A percentile compares a stretch with the other conserved stretches of the same genome.
Evolutionary conservation across 2,329 filamentous ascomycete genomes (phyloP).

Genomic region (Xylariaceae sp.): DNA sequence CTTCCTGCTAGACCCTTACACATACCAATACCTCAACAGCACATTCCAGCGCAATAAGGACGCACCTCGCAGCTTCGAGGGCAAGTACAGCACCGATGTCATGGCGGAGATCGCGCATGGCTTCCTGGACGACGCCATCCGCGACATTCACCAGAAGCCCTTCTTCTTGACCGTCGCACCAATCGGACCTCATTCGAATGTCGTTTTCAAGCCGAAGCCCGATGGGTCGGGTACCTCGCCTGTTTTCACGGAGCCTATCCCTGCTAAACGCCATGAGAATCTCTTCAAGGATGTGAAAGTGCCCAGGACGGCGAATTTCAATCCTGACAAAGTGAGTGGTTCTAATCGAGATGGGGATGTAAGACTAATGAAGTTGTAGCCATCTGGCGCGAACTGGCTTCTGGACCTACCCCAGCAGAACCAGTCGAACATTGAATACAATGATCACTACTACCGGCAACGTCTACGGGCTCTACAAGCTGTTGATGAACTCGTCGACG

Average conservation of each 20-base stretch:
- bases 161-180: conserved; percentile 66
- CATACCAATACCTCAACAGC: conserved; percentile 63
- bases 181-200: conserved; percentile 56
- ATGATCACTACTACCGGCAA: conserved; percentile 48
- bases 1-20: conserved; percentile 60
- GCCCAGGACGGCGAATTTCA: conserved; percentile 61
- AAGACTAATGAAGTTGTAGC: conserved; percentile 5
- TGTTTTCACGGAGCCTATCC: conserved; percentile 38
- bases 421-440: conserved; percentile 39
- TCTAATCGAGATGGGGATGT: neutral
- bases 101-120: conserved; percentile 53
- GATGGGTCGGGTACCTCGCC: conserved; percentile 38
- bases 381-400: conserved; percentile 42
- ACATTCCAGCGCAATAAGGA: conserved; percentile 58
- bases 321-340: conserved; percentile 49
- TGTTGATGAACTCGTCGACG: conserved; percentile 50
- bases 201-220: conserved; percentile 37
- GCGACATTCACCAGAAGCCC: conserved; percentile 45
- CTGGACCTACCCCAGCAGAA: conserved; percentile 38
- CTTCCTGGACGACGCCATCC: conserved; percentile 56
- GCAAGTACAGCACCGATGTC: conserved; percentile 47
- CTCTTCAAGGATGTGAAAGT: conserved; percentile 56
- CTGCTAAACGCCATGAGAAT: conserved; percentile 55
- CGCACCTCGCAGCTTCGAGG: conserved; percentile 33
- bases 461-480: conserved; percentile 49